These are phyloP conservation scores for Fragilaria crotonensis DNA, from an alignment of 108 stramenopile species.

Conservation along the genomic window DNA sequence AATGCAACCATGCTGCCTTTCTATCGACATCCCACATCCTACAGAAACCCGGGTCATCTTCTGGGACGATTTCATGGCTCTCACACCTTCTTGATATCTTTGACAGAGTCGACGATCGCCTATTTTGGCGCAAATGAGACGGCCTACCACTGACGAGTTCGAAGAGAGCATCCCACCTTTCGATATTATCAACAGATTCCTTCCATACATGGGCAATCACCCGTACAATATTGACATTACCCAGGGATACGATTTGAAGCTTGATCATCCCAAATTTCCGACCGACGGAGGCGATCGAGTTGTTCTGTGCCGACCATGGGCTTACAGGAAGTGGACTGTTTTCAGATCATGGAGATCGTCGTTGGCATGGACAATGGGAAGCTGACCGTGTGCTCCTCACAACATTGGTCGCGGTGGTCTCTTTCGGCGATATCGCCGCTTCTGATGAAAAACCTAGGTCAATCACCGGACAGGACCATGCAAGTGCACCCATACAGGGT, in stretches of 20 bases:
- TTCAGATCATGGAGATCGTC: background rate
- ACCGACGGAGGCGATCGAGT: background rate
- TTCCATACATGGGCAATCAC: background rate
- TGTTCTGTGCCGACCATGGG: background rate
- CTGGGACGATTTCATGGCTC: background rate
- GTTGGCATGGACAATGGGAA: background rate
- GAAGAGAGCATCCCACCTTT: background rate
- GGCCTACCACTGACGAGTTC: background rate
- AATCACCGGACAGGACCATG: background rate
- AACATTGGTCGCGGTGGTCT: background rate
- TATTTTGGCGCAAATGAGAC: background rate
- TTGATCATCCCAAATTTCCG: background rate
- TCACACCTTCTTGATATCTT: background rate
- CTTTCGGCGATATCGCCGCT: background rate
- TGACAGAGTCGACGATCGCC: background rate
- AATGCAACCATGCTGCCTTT: background rate
- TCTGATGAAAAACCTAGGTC: background rate
- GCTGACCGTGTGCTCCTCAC: background rate
- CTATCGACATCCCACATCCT: slow-evolving; percentile 17
- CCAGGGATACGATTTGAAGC: background rate
- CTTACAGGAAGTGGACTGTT: background rate
- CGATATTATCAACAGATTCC: background rate
- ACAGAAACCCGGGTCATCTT: slow-evolving; percentile 2
- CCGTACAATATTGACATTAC: background rate
- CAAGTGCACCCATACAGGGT: background rate